A percentile compares a stretch with the other conserved stretches of the same genome.
These are phyloP conservation scores for Penicillium sp. DNA, from an alignment of 2,329 filamentous ascomycete species.

Conservation along the genomic window DNA sequence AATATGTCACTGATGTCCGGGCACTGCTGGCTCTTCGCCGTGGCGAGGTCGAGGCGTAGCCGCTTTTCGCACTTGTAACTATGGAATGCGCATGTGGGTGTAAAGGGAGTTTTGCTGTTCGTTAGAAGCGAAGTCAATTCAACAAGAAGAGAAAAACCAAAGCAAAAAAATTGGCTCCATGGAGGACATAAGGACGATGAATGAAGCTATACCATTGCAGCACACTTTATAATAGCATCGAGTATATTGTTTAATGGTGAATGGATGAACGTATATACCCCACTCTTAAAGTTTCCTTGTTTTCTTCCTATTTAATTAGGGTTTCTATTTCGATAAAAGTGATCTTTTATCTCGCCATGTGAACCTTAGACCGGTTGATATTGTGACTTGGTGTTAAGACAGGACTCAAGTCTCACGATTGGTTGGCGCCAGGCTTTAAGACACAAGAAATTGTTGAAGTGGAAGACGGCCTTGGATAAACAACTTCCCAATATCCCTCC, in stretches of 20 bases:
- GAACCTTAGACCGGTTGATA: background rate
- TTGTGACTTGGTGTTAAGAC: background rate
- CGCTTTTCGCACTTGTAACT: conserved; percentile 11
- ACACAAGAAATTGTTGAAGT: background rate
- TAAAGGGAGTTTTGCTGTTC: conserved; percentile 20
- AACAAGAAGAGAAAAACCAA: conserved; percentile 3
- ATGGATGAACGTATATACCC: conserved; percentile 7
- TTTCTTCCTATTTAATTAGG: background rate
- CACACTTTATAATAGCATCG: conserved; percentile 14
- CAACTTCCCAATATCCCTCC: background rate
- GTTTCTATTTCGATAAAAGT: background rate
- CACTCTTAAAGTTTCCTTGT: background rate
- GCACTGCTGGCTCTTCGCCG: conserved; percentile 85
- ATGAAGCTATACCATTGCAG: conserved; percentile 8
- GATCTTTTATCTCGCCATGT: background rate
- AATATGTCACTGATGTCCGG: conserved; percentile 94
- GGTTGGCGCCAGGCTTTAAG: background rate
- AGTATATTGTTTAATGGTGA: conserved; percentile 10
- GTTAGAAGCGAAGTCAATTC: conserved; percentile 8
- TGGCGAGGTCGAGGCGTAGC: conserved; percentile 62
- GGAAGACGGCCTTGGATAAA: background rate
- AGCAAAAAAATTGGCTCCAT: conserved; percentile 4
- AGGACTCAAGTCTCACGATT: background rate
- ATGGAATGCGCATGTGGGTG: conserved; percentile 17
- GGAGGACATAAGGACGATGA: conserved; percentile 11